phyloP scores from a whole-genome alignment of 306 rosid species.

The Gastrolobium villosum region DNA sequence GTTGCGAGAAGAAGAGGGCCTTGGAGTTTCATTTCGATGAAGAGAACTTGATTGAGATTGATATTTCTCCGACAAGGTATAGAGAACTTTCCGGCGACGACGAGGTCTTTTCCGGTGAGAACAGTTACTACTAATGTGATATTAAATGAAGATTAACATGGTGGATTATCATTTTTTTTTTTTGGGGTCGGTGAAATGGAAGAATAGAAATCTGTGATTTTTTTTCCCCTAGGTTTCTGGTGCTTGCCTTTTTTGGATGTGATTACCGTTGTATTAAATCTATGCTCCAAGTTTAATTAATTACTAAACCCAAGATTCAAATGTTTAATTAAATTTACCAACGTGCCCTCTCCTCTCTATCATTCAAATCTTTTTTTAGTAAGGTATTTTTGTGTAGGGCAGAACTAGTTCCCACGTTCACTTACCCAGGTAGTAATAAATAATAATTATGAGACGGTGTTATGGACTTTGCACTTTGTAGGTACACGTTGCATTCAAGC shows the following conservation, averaged over 20 bases:
- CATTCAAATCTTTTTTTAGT: no score
- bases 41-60: constrained; percentile 67
- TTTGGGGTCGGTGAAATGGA: constrained; percentile 28
- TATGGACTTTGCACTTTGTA: no score
- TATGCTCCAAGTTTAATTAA: constrained; percentile 39
- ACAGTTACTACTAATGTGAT: constrained; percentile 50
- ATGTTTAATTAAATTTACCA: background rate
- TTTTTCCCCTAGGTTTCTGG: background rate
- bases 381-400: no score
- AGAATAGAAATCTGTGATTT: constrained; percentile 4
- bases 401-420: no score
- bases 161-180: background rate
- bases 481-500: no score
- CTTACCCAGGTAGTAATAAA: no score
- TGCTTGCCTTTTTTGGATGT: constrained; percentile 22
- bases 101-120: constrained; percentile 48
- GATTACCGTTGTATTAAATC: constrained; percentile 43
- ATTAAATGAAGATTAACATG: constrained; percentile 31
- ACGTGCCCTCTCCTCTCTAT: no score
- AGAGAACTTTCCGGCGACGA: constrained; percentile 51
- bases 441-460: no score
- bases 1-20: constrained; percentile 38
- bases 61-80: constrained; percentile 59
- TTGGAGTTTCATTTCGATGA: constrained; percentile 54
- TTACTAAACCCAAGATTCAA: constrained; percentile 45